Evolutionary conservation across 352 stramenopile species (phyloP).

Genomic region (Chrysophaeum taylorii): DNA sequence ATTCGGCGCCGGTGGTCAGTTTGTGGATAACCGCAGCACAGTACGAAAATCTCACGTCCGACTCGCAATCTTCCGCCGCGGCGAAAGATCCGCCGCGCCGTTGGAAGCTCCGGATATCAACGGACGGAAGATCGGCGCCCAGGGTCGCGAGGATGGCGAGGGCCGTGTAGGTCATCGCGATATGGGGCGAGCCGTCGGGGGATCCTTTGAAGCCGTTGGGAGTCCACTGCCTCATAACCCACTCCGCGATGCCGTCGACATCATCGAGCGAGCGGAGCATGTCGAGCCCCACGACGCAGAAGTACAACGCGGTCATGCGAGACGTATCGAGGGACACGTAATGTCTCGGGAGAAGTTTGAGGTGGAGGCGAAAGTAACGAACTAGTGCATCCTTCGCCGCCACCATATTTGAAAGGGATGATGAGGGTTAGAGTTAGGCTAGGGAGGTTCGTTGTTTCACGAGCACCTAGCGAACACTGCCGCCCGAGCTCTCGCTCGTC

Average conservation of each 20-base stretch:
- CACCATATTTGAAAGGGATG: too few relatives aligned
- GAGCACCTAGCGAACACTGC: too few relatives aligned
- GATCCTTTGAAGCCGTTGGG: background rate
- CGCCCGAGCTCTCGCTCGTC: too few relatives aligned
- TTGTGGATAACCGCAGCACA: slow-evolving; percentile 29
- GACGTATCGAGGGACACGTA: slow-evolving; percentile 17
- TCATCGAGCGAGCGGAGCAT: slow-evolving; percentile 3
- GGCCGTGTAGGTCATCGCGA: slow-evolving; percentile 52
- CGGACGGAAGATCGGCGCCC: slow-evolving; percentile 38
- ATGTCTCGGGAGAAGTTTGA: background rate
- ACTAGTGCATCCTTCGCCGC: too few relatives aligned
- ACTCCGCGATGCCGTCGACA: slow-evolving; percentile 14
- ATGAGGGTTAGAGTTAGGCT: too few relatives aligned
- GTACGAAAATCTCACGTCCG: slow-evolving; percentile 50
- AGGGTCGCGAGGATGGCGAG: slow-evolving; percentile 39
- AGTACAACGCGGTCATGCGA: slow-evolving; percentile 4
- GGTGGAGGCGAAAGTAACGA: slow-evolving; percentile 11
- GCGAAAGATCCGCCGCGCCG: slow-evolving; percentile 32
- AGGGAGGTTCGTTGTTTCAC: too few relatives aligned
- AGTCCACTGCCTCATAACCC: background rate
- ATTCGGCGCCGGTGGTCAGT: slow-evolving; percentile 21
- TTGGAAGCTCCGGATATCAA: too few relatives aligned
- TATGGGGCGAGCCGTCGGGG: slow-evolving; percentile 19
- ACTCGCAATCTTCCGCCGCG: slow-evolving; percentile 29
- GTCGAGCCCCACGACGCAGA: slow-evolving; percentile 6